Evolutionary conservation across 495 filamentous ascomycete species (phyloP).

Genomic region (Xylaria flabelliformis): DNA sequence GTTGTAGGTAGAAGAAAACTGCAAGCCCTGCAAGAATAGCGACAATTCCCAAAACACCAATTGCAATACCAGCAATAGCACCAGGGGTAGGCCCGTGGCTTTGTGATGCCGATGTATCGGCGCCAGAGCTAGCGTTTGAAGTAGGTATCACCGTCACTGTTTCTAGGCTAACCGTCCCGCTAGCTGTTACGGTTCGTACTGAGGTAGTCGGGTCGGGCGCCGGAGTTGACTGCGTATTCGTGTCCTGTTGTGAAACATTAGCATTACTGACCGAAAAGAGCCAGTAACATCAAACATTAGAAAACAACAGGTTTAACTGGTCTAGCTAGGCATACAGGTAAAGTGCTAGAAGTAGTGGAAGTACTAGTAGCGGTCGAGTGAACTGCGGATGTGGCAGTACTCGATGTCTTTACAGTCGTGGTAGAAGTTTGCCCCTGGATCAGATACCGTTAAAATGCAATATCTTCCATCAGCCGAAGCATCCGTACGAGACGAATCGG

Average conservation of each 20-base stretch:
- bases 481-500: not conserved
- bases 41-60: conserved; percentile 46
- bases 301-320: conserved; percentile 28
- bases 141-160: conserved; percentile 49
- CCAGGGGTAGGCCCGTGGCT: conserved; percentile 43
- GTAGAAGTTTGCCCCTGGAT: conserved; percentile 43
- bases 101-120: conserved; percentile 6
- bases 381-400: conserved; percentile 30
- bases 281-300: not conserved
- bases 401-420: conserved; percentile 32
- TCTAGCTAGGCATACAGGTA: conserved; percentile 40
- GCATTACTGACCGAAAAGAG: not conserved
- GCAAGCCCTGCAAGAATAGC: conserved; percentile 36
- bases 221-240: conserved; percentile 11
- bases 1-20: conserved; percentile 46
- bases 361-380: conserved; percentile 12
- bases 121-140: conserved; percentile 25
- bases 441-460: conserved; percentile 39
- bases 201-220: conserved; percentile 30
- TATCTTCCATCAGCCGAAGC: not conserved
- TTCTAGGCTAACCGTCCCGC: conserved; percentile 42
- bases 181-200: conserved; percentile 52
- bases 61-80: conserved; percentile 49
- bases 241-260: conserved; percentile 10
- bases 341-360: conserved; percentile 14